Base-by-base conservation (phyloP, 768 basidiomycete species). In the Lentinula sp. region DNA sequence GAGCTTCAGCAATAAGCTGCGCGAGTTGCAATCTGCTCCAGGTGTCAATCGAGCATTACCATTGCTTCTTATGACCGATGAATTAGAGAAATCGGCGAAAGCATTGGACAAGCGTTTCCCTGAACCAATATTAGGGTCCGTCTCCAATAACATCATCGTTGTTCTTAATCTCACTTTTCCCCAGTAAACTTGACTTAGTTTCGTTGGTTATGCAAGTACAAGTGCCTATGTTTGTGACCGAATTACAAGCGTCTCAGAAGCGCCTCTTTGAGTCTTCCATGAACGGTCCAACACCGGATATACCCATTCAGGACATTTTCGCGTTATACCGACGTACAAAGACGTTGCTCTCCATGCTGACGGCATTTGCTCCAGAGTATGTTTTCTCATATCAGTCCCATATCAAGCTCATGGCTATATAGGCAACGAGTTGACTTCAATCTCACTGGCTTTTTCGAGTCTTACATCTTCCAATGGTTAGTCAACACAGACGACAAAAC, bases 231-330 rank as follows among this genome's bases (percentile, higher is more conserved):
- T 83, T 87, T 66, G 68, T 93, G 7, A 71, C 74, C 28, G 92
- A 93, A 37, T 66, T 95, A 28, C 83, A 88, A 63, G 78, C 75
- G 45, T 85, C 86, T 9, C 86, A 87, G 67, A 88, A 88, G 71
- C 83, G 84, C 32, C 73, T 94, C 5, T 85, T 90, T 62, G 90
- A 93, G 68, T 87, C 89, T 10, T 92, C 90, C 7, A 87, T 85
- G 85, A 93, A 90, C 67, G 89, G 89, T 3, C 90, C 92, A 1
- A 91, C 89, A 7, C 92, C 93, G 5, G 90, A 91, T 63, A 84
- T 94, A 2, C 91, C 89, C 1, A 93, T 95, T 52, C 89, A 93
- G 65, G 94, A 98, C 69, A 85, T 95, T 31, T 95, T 97, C 66
- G 81, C 87, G 1, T 75, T 98, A 13, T 98, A 95, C 68, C 80